Evolutionary conservation across 2,329 filamentous ascomycete species (phyloP).

Genomic region (Colletotrichum euphorbiae): DNA sequence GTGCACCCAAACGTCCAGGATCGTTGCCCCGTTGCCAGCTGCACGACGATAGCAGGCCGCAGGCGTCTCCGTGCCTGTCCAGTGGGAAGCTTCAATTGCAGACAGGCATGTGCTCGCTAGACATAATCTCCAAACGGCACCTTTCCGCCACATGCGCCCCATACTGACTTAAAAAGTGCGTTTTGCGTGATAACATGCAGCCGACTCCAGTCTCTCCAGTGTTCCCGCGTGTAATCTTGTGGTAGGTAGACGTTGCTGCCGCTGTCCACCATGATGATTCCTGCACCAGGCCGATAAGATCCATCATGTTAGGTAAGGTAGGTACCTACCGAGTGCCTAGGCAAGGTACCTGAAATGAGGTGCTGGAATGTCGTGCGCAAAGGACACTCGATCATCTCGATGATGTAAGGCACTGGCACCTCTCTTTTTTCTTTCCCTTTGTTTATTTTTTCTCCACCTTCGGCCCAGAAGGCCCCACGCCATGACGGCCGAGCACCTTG

Average conservation of each 20-base stretch:
- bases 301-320: no score
- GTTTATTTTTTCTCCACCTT: background rate
- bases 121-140: background rate
- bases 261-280: no score
- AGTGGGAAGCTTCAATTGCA: constrained; percentile 27
- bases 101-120: constrained; percentile 12
- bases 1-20: background rate
- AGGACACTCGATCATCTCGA: background rate
- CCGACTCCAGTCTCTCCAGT: background rate
- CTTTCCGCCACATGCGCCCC: constrained; percentile 3
- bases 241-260: background rate
- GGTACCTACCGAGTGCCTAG: no score
- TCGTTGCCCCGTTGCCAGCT: constrained; percentile 14
- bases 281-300: no score
- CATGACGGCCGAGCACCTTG: constrained; percentile 25
- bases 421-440: background rate
- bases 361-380: background rate
- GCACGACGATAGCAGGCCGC: constrained; percentile 19
- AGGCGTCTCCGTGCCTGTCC: background rate
- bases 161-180: background rate
- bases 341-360: no score
- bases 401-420: constrained; percentile 6
- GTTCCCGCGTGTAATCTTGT: background rate
- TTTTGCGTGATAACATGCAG: constrained; percentile 6
- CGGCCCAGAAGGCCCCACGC: constrained; percentile 18